A percentile compares a stretch with the other conserved stretches of the same genome.
phyloP scores from a whole-genome alignment of 805 yeast genomes.

The Ogataea methanolica region DNA sequence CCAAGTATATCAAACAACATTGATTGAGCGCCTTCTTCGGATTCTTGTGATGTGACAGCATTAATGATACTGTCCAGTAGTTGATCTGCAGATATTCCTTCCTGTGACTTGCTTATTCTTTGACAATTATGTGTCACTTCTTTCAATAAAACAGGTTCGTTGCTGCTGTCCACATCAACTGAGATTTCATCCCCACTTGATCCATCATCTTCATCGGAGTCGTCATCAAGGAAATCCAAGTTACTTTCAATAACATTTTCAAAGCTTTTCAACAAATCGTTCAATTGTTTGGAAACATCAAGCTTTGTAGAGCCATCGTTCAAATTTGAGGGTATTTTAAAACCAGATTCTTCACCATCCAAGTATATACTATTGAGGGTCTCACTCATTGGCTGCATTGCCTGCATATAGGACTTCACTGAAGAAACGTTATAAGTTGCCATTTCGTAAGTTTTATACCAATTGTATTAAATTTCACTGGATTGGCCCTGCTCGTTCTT shows the following conservation, averaged over 20 bases:
- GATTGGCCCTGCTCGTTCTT: too few species aligned
- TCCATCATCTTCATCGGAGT: conserved; percentile 16
- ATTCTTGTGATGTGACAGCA: conserved; percentile 32
- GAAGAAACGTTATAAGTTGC: conserved; percentile 54
- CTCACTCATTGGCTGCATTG: conserved; percentile 68
- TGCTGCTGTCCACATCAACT: background rate
- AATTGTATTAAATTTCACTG: too few species aligned
- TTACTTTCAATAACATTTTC: conserved; percentile 28
- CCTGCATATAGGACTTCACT: conserved; percentile 72
- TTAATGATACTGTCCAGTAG: conserved; percentile 27
- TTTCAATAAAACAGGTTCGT: conserved; percentile 9
- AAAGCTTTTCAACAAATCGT: conserved; percentile 27
- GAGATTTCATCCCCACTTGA: conserved; percentile 1
- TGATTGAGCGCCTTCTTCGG: conserved; percentile 64
- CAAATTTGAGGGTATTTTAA: conserved; percentile 28
- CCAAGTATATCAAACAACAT: conserved; percentile 78
- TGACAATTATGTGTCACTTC: conserved; percentile 20
- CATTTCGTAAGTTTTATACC: conserved; percentile 27
- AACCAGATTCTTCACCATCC: conserved; percentile 17
- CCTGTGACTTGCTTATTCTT: conserved; percentile 26
- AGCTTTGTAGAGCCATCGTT: conserved; percentile 29
- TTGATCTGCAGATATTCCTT: conserved; percentile 14
- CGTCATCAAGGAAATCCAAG: conserved; percentile 8
- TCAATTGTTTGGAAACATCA: conserved; percentile 21
- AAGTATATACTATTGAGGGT: conserved; percentile 33